Evolutionary conservation across 179 eudicot genomes (phyloP).

Genomic region (Actinidia polygama): DNA sequence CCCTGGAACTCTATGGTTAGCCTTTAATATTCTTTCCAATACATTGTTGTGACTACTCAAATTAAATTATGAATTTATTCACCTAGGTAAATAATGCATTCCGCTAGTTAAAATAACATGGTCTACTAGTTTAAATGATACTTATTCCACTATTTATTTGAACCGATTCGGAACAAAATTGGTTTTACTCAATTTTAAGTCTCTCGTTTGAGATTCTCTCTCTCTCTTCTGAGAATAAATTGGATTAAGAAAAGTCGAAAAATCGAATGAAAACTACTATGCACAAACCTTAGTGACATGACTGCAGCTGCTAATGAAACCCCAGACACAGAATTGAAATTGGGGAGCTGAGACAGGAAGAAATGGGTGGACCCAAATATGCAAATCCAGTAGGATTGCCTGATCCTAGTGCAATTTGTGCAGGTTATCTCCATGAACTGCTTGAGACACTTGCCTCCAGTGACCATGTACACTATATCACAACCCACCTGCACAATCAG

Average conservation of each 20-base stretch:
- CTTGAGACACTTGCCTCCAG: slow-evolving; percentile 78
- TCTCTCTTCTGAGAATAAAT: too few species aligned
- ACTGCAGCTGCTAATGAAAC: slow-evolving; percentile 88
- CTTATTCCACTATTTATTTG: too few species aligned
- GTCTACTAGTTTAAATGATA: too few species aligned
- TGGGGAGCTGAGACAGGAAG: slow-evolving; percentile 87
- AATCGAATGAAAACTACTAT: background rate
- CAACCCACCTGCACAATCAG: slow-evolving; percentile 85
- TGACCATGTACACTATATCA: slow-evolving; percentile 88
- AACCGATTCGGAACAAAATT: too few species aligned
- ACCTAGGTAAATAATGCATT: too few species aligned
- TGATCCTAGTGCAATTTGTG: slow-evolving; percentile 48
- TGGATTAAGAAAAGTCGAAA: background rate
- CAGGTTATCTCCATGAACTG: slow-evolving; percentile 82
- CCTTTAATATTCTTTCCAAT: background rate
- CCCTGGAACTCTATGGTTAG: too few species aligned
- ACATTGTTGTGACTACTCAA: background rate
- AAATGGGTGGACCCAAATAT: slow-evolving; percentile 77
- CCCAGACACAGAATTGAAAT: slow-evolving; percentile 75
- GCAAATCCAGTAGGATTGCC: slow-evolving; percentile 81
- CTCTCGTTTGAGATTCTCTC: too few species aligned
- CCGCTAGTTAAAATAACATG: too few species aligned
- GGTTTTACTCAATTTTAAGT: too few species aligned
- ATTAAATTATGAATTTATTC: background rate
- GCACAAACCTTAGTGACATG: slow-evolving; percentile 75